These are phyloP conservation scores for Flueggea neowawraea DNA, from an alignment of 441 rosid species.

Conservation along the genomic window DNA sequence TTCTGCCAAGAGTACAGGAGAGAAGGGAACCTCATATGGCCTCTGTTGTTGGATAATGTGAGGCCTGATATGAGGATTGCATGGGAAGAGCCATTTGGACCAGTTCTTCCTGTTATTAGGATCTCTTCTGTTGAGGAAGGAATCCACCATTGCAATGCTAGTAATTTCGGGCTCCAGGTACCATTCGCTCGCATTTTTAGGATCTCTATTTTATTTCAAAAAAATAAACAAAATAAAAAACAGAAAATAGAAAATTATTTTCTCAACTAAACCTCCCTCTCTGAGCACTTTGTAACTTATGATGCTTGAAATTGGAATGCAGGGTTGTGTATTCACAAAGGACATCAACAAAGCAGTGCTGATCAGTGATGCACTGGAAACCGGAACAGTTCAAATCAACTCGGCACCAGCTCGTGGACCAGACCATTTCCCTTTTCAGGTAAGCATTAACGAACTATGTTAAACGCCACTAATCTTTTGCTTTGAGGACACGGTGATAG, in stretches of 20 bases:
- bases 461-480: no score
- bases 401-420: slow-evolving; percentile 99
- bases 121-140: slow-evolving; percentile 88
- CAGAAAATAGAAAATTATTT: no score
- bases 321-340: slow-evolving; percentile 94
- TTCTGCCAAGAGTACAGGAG: slow-evolving; percentile 88
- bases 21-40: slow-evolving; percentile 98
- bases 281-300: not conserved
- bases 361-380: slow-evolving; percentile 97
- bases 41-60: slow-evolving; percentile 84
- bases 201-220: no score
- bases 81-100: slow-evolving; percentile 99
- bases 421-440: slow-evolving; percentile 99
- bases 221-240: no score
- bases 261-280: no score
- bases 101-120: slow-evolving; percentile 80
- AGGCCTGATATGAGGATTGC: slow-evolving; percentile 98
- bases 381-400: slow-evolving; percentile 97
- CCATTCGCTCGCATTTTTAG: not conserved
- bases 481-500: no score
- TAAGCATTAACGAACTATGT: slow-evolving; percentile 6
- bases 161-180: slow-evolving; percentile 97
- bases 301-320: not conserved
- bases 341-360: slow-evolving; percentile 89
- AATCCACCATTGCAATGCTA: slow-evolving; percentile 97